Base-by-base conservation (phyloP, 495 filamentous ascomycete species). In the Endocarpon pusillum region DNA sequence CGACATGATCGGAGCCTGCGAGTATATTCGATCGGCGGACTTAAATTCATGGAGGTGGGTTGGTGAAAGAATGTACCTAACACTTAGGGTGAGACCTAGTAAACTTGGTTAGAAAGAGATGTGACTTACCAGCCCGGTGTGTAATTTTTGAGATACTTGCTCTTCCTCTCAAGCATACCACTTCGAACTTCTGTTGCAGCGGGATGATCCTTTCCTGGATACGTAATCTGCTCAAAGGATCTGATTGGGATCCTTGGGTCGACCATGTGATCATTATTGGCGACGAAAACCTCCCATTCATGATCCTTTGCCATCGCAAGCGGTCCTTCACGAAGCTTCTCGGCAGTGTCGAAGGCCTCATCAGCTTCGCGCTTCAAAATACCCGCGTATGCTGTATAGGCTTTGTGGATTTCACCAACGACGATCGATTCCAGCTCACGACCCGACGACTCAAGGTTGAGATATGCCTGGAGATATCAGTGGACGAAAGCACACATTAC, bases 11-110 rank as follows among this genome's bases (percentile, higher is more conserved):
- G 89, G 89, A 21, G 71, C 66, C 47, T 78, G 75, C 45, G 67
- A 70, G 40, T 62, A 66, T 30, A 76, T 65, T 18, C 67, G 67
- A 53, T 81, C 78, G 21, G 84, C 81, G 11, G 83, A 91, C 51
- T 91, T 94, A 71, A 94, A 97, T 50, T 97, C 89, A 54, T 97
- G 89, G 1, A 97, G 66, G 52, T 97, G 89, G 22, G 89, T 96
- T 15, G 89, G 81, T 38, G 89, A 93, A 37, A 97, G 58, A 7
- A 96, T 84, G 56, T 94, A 97, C 84, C 84, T 89, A 38, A 6
- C 25, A 21, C 34, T 32, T 4, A 19, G 3, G 10, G 17, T 11
- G 17, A 24, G 19, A 31, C 6, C 24, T 18, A 25, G 16, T 11
- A 9, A 15, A 37, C 29, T 7, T 32, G 21, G 22, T 25, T 15